Evolutionary conservation across 2,329 filamentous ascomycete species (phyloP).

Genomic region (Alternaria alternata): DNA sequence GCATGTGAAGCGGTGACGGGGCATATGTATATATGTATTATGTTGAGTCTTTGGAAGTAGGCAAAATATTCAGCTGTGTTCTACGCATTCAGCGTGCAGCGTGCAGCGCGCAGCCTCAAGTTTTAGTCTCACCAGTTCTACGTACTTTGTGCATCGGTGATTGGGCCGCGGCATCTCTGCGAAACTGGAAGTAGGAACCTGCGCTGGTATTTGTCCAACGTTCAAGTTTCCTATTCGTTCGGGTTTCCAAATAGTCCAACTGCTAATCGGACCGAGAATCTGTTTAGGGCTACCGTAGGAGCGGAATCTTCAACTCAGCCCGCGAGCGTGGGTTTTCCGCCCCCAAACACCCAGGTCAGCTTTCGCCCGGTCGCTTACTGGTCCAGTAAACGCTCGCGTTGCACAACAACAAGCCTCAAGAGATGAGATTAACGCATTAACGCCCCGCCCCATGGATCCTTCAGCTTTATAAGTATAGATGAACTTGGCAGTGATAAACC

Average conservation of each 20-base stretch:
- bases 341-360: not conserved
- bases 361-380: not conserved
- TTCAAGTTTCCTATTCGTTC: not conserved
- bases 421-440: not conserved
- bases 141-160: not conserved
- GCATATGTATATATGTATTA: not conserved
- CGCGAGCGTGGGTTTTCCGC: not conserved
- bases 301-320: not conserved
- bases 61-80: not conserved
- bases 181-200: not conserved
- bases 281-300: not conserved
- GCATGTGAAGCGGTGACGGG: not conserved
- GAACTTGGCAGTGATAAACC: not conserved
- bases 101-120: too few species aligned
- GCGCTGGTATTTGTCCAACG: not conserved
- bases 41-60: not conserved
- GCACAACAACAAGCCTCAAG: not conserved
- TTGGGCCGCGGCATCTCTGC: not conserved
- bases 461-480: not conserved
- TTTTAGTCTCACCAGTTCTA: not conserved
- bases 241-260: not conserved
- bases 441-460: not conserved
- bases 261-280: not conserved
- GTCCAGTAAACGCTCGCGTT: not conserved
- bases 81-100: too few species aligned